Percentiles rank a stretch among this genome's conserved stretches.
phyloP scores from a whole-genome alignment of 1,284 basidiomycete species.

The Ustanciosporium gigantosporum region DNA sequence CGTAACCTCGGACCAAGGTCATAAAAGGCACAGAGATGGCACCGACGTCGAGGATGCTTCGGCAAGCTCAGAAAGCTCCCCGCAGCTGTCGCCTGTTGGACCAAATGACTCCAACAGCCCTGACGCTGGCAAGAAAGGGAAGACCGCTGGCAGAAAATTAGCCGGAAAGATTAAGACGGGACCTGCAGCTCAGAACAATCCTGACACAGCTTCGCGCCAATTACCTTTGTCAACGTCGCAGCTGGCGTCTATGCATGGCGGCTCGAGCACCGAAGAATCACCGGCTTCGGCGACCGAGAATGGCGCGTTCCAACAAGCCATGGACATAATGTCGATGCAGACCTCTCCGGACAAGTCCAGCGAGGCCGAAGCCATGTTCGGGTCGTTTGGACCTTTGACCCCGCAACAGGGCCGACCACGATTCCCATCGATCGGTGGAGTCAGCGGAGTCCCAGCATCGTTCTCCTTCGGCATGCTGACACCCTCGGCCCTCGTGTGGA shows the following conservation, averaged over 20 bases:
- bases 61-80: neutral
- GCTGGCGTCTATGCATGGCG: constrained; percentile 20
- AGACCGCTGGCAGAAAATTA: neutral
- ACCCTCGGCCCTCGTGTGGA: constrained; percentile 12
- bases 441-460: constrained; percentile 13
- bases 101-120: neutral
- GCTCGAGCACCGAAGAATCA: constrained; percentile 20
- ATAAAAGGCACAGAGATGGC: constrained; percentile 22
- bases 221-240: constrained; percentile 32
- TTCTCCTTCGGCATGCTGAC: constrained; percentile 29
- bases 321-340: neutral
- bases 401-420: constrained; percentile 12
- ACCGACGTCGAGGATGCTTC: constrained; percentile 5
- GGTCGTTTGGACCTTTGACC: constrained; percentile 10
- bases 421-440: constrained; percentile 17
- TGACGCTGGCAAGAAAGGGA: neutral
- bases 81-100: neutral
- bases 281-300: constrained; percentile 8
- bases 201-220: constrained; percentile 5
- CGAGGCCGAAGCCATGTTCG: neutral
- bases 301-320: neutral
- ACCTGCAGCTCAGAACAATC: neutral
- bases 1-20: constrained; percentile 17
- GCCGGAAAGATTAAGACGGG: neutral
- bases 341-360: neutral